Conservation (phyloP, 208 protist genomes). For the Endotrypanum monterogeii region DNA sequence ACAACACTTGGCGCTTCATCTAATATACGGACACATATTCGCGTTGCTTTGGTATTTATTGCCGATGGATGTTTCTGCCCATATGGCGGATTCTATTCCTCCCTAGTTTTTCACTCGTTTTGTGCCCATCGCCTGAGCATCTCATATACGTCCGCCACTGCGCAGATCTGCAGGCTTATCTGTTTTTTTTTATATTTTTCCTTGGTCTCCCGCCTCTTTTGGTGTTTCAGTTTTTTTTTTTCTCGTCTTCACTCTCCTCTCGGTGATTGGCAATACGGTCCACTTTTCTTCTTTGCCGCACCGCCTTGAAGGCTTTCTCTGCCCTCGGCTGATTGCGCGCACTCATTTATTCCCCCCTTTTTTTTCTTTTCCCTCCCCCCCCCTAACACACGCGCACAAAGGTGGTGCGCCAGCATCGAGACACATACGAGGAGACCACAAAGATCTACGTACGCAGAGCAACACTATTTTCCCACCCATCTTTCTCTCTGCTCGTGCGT, state of each 20-base stretch:
- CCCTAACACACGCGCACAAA: neutral
- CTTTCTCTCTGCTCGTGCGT: neutral
- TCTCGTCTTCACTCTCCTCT: neutral
- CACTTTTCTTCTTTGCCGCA: neutral
- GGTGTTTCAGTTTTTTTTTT: neutral
- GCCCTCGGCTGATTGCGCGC: neutral
- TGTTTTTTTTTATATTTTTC: neutral
- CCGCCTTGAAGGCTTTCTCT: neutral
- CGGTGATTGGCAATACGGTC: neutral
- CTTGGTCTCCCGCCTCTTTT: too few species aligned
- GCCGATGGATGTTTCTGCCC: neutral
- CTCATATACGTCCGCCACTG: neutral
- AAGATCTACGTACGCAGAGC: constrained; percentile 1
- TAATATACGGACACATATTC: neutral
- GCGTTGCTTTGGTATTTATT: neutral
- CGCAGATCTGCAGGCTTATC: constrained; percentile 3
- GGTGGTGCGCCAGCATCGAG: neutral
- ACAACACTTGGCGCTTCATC: neutral
- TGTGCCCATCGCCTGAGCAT: neutral
- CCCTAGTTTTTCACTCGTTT: neutral
- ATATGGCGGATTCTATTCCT: neutral
- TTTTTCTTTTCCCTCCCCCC: neutral
- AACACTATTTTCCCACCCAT: neutral
- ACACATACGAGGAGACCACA: neutral
- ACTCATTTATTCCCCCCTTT: too few species aligned